Evolutionary conservation across 202 grass and related monocot species (phyloP), one percentile per base, ranked within the genome.

Genomic region (Panicum hallii): DNA sequence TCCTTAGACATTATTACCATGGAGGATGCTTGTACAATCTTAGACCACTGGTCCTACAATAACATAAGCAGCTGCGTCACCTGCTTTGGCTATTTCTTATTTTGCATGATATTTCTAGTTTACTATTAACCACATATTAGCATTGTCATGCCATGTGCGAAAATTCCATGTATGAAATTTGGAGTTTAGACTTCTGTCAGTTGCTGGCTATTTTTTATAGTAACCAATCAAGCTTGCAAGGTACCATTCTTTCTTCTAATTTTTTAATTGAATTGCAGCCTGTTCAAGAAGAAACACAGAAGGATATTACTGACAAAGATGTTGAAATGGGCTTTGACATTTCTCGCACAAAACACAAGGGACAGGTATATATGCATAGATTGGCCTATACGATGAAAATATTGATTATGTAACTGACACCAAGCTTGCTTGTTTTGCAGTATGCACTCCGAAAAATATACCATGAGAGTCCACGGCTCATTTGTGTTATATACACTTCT

Each of bases 401-500:
- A 26, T 81, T 81, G 5, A 64, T 77, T 72, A 50, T 5, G 32
- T 84, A 88, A 42, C 43, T 91, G 47, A 88, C 65, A 43, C 32
- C 64, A 16, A 84, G 30, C 30, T 77, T 84, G 14, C 30, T 79
- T 84, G 26, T 41, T 80, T 90, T 90, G 80, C 90, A 99, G 97
- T 99, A 99, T 83, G 84, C 93, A 26, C 91, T 99, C 68, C 86
- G 97, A 67, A 97, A 99, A 92, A 28, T 99, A 72, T 99, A 99
- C 68, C 97, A 99, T 85, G 93, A 95, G 71, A 99, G 97, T 73
- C 87, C 93, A 80, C 87, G 97, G 36, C 80, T 99, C 16, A 1
- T 99, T 72, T 99, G 92, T 89, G 91, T 99, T 85, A 56, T 99
- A 79, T 99, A 99, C 86, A 97, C 97, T 79, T 85, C 97, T 71